Conservation (phyloP, 208 protist species). For the Crithidia sp. region DNA sequence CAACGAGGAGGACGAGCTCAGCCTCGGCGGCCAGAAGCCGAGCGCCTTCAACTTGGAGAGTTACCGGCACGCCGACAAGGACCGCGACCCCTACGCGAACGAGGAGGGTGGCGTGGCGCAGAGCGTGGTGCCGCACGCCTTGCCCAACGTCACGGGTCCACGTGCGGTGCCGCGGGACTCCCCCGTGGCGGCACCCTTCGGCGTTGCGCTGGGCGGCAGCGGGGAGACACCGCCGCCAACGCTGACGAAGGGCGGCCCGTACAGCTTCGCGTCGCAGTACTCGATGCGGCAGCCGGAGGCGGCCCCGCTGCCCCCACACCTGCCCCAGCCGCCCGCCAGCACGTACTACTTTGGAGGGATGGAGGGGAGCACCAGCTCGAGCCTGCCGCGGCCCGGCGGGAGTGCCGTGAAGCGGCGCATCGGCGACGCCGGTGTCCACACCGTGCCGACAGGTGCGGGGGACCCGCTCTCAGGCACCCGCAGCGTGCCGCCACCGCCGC, state of each 20-base stretch:
- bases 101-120: slow-evolving; percentile 6
- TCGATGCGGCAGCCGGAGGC: neutral
- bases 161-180: slow-evolving; percentile 1
- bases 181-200: neutral
- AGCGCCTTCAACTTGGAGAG: slow-evolving; percentile 25
- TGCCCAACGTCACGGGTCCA: neutral
- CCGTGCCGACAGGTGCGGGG: neutral
- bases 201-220: neutral
- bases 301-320: neutral
- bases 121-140: slow-evolving; percentile 7
- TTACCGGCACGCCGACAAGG: neutral
- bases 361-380: slow-evolving; percentile 1
- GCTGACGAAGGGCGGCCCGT: slow-evolving; percentile 8
- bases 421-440: slow-evolving; percentile 1
- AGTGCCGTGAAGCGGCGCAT: slow-evolving; percentile 1
- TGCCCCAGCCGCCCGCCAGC: slow-evolving; percentile 5
- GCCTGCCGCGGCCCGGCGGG: slow-evolving; percentile 1
- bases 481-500: no score
- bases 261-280: slow-evolving; percentile 19
- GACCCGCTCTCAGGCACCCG: no score
- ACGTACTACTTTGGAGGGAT: slow-evolving; percentile 10
- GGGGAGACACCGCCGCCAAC: slow-evolving; percentile 5
- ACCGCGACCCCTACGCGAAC: neutral
- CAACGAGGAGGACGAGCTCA: neutral
- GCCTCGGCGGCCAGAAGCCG: slow-evolving; percentile 4